Conservation (phyloP, 805 yeast genomes). For the Zygotorulaspora sp. region DNA sequence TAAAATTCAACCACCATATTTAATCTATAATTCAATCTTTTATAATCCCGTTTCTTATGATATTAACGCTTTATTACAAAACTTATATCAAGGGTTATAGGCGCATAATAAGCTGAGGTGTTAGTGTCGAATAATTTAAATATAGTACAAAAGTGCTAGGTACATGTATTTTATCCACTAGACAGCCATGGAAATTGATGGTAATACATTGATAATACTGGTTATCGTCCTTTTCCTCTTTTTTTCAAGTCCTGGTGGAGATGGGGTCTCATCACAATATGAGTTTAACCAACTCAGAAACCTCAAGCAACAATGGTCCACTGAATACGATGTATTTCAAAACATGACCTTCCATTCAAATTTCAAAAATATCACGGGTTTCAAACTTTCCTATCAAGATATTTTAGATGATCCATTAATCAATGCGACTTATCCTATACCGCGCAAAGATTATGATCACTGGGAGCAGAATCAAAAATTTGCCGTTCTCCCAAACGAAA, state of each 20-base stretch:
- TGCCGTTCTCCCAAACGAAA: conserved; percentile 56
- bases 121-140: no score
- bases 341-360: conserved; percentile 47
- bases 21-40: no score
- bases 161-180: no score
- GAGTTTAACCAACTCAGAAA: conserved; percentile 39
- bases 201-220: conserved; percentile 31
- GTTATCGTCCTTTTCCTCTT: conserved; percentile 31
- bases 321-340: conserved; percentile 35
- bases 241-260: conserved; percentile 33
- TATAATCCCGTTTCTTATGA: no score
- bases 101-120: no score
- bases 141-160: no score
- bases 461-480: conserved; percentile 48
- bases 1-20: no score
- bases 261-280: conserved; percentile 34
- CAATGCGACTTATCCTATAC: conserved; percentile 55
- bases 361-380: conserved; percentile 72
- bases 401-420: conserved; percentile 41
- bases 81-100: no score
- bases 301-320: conserved; percentile 36
- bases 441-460: conserved; percentile 39
- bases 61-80: no score
- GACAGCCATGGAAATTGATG: conserved; percentile 37
- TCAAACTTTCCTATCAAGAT: conserved; percentile 60